Evolutionary conservation across 305 asterid genomes (phyloP).

Genomic region (Fraxinus albicans): DNA sequence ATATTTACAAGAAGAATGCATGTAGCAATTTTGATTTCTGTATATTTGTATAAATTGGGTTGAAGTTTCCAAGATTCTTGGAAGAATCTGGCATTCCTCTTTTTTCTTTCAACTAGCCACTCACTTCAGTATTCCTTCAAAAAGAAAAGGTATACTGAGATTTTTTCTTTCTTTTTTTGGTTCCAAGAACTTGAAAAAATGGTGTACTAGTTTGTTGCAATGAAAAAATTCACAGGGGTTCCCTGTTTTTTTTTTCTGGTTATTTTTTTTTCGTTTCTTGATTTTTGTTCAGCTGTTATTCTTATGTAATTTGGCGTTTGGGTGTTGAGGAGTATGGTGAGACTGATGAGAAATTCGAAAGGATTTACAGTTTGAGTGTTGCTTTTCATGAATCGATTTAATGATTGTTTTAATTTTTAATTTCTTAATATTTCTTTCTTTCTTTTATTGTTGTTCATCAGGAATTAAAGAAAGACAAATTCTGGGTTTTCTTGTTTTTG

Average conservation of each 20-base stretch:
- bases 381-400: slow-evolving; percentile 2
- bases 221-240: slow-evolving; percentile 7
- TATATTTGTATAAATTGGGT: background rate
- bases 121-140: slow-evolving; percentile 1
- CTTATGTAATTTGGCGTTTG: background rate
- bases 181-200: background rate
- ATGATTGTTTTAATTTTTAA: background rate
- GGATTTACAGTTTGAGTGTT: background rate
- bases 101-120: slow-evolving; percentile 26
- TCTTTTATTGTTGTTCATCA: background rate
- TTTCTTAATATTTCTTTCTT: background rate
- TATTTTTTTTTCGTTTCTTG: background rate
- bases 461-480: background rate
- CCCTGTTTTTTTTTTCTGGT: background rate
- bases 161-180: background rate
- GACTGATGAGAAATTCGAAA: background rate
- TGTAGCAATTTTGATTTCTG: background rate
- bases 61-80: background rate
- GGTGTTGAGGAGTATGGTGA: background rate
- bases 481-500: background rate
- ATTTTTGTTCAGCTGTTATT: background rate
- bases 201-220: slow-evolving; percentile 3
- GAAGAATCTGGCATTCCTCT: background rate
- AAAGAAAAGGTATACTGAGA: slow-evolving; percentile 13
- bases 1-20: background rate